Base-by-base conservation (phyloP, 148 eudicot species). In the Persicaria tinctoria region DNA sequence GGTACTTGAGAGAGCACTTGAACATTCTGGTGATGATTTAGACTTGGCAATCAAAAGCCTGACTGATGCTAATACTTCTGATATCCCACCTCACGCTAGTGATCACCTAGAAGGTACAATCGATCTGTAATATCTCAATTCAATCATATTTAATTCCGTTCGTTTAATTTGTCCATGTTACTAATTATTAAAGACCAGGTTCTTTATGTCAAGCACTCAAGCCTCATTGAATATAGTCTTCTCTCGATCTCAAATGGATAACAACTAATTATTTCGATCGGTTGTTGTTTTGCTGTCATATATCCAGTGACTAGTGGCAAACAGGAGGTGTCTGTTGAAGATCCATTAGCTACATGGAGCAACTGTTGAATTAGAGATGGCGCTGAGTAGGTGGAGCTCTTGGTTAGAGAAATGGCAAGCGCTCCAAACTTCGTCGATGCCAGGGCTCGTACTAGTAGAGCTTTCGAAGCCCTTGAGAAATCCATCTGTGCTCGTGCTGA, bases 351-450 rank as follows among this genome's bases (percentile, higher is more conserved):
- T 23, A 76, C 73, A 9, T 77, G 80, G 68, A 62, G 14, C 68
- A 86, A 75, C 72, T 66, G 73, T 13, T 80, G 23, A 20, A 0
- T 86, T 57, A 47, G 70, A 54, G 84, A 83, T 76, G 93, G 96
- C 77, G 83, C 89, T 9, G 89, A 89, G 80, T 93, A 96, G 98
- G 98, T 93, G 82, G 96, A 93, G 79, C 88, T 87, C 68, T 89
- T 93, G 76, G 98, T 93, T 14, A 80, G 79, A 54, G 96, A 93
- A 80, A 89, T 91, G 88, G 60, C 41, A 74, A 78, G 84, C 84
- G 91, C 93, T 32, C 80, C 87, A 9, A 87, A 86, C 70, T 76
- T 86, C 62, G 93, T 87, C 74, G 95, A 92, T 80, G 95, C 93
- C 71, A 90, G 85, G 64, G 78, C 76, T 41, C 88, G 95, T 73